A percentile compares a stretch with the other conserved stretches of the same genome.
These are phyloP conservation scores for Protostelium mycophagum DNA, from an alignment of 78 protist genomes.

Conservation along the genomic window DNA sequence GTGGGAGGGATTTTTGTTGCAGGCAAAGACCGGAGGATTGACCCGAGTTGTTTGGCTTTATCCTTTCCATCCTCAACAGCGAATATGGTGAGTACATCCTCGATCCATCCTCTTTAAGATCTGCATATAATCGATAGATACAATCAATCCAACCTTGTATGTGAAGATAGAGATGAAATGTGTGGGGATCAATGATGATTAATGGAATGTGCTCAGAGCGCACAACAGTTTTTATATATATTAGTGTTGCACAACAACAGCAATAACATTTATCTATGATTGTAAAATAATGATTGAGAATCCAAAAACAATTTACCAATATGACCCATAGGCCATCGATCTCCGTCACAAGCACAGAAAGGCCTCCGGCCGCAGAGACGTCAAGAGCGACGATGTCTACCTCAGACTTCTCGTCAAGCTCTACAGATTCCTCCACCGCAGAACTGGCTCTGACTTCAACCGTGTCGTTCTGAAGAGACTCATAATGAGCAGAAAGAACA, in stretches of 20 bases:
- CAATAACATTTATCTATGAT: background rate
- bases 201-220: too few species aligned
- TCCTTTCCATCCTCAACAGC: background rate
- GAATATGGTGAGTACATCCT: background rate
- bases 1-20: background rate
- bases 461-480: constrained; percentile 90
- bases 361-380: background rate
- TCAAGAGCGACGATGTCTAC: background rate
- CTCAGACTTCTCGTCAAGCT: constrained; percentile 54
- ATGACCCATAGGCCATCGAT: background rate
- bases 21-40: too few species aligned
- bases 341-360: background rate
- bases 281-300: background rate
- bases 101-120: background rate
- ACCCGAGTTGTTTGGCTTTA: background rate
- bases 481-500: constrained; percentile 77
- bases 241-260: too few species aligned
- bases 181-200: too few species aligned
- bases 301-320: too few species aligned
- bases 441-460: constrained; percentile 96
- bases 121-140: too few species aligned
- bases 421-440: constrained; percentile 96
- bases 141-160: too few species aligned
- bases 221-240: too few species aligned
- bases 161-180: too few species aligned